Percentiles rank a stretch among this genome's conserved stretches.
Conservation (phyloP, 495 filamentous ascomycete genomes). For the Talaromyces proteolyticus region DNA sequence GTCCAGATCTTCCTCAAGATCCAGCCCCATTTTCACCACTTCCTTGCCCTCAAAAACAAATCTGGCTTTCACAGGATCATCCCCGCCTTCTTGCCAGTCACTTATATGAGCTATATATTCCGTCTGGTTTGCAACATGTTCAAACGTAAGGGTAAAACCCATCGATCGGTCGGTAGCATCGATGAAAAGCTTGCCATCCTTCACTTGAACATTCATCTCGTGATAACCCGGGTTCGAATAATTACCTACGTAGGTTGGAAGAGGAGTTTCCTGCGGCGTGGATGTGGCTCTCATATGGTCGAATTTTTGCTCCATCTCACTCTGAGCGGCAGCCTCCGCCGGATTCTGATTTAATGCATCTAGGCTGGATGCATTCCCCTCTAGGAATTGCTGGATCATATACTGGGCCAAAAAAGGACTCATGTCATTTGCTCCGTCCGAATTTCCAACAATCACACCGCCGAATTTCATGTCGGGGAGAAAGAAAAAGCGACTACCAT, state of each 20-base stretch:
- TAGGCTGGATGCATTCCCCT: neutral
- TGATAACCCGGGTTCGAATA: constrained; percentile 13
- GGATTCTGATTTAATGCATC: neutral
- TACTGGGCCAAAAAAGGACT: neutral
- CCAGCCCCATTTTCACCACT: constrained; percentile 15
- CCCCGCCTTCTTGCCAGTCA: constrained; percentile 1
- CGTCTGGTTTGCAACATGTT: constrained; percentile 1
- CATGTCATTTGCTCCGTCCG: neutral
- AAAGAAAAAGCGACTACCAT: constrained; percentile 9
- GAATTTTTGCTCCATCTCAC: neutral
- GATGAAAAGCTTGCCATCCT: constrained; percentile 21
- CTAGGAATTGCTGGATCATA: constrained; percentile 8
- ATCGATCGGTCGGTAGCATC: constrained; percentile 23
- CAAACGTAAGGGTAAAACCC: constrained; percentile 11
- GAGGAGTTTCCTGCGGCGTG: constrained; percentile 3
- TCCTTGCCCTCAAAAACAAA: constrained; percentile 15
- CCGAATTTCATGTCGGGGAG: constrained; percentile 12
- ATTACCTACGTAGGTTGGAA: constrained; percentile 4
- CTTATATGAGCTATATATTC: constrained; percentile 5
- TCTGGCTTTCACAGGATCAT: constrained; percentile 6
- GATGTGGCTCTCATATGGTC: neutral
- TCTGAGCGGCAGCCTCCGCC: neutral
- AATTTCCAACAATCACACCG: constrained; percentile 10
- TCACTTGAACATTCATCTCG: constrained; percentile 8
- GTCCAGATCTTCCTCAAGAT: constrained; percentile 10